phyloP scores from a whole-genome alignment of 1,284 basidiomycete species.

The Stygiomarasmius scandens region DNA sequence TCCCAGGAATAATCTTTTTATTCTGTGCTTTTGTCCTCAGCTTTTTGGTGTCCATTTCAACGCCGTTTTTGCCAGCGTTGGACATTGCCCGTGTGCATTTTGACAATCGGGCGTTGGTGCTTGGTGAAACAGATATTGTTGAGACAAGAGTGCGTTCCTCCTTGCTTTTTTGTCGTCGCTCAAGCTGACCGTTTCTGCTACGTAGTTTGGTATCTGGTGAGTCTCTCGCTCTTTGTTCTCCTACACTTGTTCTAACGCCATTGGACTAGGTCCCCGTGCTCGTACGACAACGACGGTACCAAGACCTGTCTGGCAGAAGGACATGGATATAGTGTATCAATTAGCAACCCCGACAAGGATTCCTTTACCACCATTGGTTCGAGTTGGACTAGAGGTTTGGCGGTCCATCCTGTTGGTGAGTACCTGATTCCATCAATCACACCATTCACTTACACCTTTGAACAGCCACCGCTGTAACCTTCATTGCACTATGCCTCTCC shows the following conservation, averaged over 20 bases:
- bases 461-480: constrained; percentile 62
- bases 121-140: constrained; percentile 34
- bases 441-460: constrained; percentile 7
- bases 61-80: constrained; percentile 64
- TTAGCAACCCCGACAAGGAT: constrained; percentile 37
- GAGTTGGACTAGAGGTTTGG: constrained; percentile 74
- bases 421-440: constrained; percentile 15
- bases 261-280: constrained; percentile 53
- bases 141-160: constrained; percentile 56
- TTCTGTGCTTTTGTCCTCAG: constrained; percentile 65
- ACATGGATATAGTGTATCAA: constrained; percentile 54
- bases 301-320: constrained; percentile 49
- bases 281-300: constrained; percentile 46
- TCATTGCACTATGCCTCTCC: constrained; percentile 64
- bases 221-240: no score
- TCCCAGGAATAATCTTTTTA: constrained; percentile 66
- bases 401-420: constrained; percentile 73
- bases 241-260: no score
- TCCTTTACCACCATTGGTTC: constrained; percentile 47
- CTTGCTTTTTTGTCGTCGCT: no score
- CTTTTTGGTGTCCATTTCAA: constrained; percentile 68
- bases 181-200: no score
- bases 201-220: no score
- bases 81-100: constrained; percentile 66
- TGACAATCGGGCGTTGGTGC: constrained; percentile 31